These are phyloP conservation scores for Colletotrichum spinosum DNA, from an alignment of 2,329 filamentous ascomycete genomes.

Conservation along the genomic window DNA sequence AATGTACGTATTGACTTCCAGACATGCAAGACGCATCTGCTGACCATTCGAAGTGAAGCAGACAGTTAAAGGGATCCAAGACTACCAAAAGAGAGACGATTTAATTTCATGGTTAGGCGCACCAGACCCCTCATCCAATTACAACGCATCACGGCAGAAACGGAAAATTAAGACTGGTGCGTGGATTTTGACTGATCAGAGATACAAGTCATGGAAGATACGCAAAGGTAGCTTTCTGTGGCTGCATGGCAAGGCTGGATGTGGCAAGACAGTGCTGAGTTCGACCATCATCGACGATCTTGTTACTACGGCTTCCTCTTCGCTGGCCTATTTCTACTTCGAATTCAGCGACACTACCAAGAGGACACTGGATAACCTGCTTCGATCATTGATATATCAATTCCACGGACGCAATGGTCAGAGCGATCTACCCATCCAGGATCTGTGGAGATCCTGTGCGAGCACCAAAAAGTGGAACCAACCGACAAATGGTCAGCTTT, in stretches of 20 bases:
- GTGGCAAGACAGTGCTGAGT: slow-evolving; percentile 1
- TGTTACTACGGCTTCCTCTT: background rate
- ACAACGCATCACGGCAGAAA: background rate
- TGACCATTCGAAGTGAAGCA: background rate
- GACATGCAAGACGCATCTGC: background rate
- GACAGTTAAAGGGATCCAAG: background rate
- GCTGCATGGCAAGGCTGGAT: background rate
- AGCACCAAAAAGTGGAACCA: background rate
- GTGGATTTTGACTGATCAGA: background rate
- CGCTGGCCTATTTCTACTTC: slow-evolving; percentile 6
- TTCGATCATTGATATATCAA: background rate
- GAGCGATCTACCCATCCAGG: background rate
- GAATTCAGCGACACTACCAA: background rate
- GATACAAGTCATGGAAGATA: background rate
- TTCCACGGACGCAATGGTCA: no score
- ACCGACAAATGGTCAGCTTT: background rate
- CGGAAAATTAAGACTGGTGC: background rate
- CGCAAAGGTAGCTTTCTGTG: background rate
- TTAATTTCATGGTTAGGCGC: background rate
- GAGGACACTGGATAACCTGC: background rate
- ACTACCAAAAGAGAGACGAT: background rate
- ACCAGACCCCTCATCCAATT: background rate
- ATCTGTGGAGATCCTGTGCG: background rate
- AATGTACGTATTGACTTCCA: background rate
- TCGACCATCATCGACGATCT: slow-evolving; percentile 2